Evolutionary conservation across 2,329 filamentous ascomycete genomes (phyloP).

Genomic region (Fusarium beomiforme): DNA sequence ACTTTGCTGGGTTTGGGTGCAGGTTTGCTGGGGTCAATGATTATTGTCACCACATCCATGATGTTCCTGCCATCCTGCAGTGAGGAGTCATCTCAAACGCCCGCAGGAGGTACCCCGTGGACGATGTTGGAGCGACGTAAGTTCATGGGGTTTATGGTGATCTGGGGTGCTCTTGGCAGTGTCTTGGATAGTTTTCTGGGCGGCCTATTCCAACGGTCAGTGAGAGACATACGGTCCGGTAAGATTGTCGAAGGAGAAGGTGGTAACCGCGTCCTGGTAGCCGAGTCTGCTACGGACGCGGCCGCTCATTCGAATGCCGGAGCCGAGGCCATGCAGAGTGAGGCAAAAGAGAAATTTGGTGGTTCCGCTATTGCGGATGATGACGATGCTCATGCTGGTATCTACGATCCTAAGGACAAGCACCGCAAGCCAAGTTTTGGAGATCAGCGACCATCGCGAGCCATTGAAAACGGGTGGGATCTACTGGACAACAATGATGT

Average conservation of each 20-base stretch:
- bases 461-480: conserved; percentile 74
- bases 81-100: conserved; percentile 48
- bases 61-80: conserved; percentile 76
- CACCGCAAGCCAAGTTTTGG: conserved; percentile 63
- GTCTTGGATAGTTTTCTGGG: conserved; percentile 89
- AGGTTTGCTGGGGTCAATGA: conserved; percentile 77
- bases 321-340: conserved; percentile 54
- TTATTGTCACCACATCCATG: conserved; percentile 73
- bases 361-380: conserved; percentile 48
- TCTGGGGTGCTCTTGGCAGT: conserved; percentile 82
- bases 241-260: conserved; percentile 91
- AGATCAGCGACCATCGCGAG: conserved; percentile 67
- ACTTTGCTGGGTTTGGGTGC: conserved; percentile 78
- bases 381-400: conserved; percentile 51
- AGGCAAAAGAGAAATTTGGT: conserved; percentile 54
- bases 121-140: conserved; percentile 55
- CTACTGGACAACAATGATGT: conserved; percentile 95
- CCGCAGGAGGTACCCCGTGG: conserved; percentile 61
- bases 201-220: conserved; percentile 84
- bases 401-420: conserved; percentile 62
- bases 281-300: conserved; percentile 42
- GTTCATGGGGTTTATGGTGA: conserved; percentile 67
- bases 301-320: conserved; percentile 49
- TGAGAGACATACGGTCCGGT: conserved; percentile 83
- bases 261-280: conserved; percentile 68